phyloP scores from a whole-genome alignment of 2,329 filamentous ascomycete species.

The Cytospora leucostoma region DNA sequence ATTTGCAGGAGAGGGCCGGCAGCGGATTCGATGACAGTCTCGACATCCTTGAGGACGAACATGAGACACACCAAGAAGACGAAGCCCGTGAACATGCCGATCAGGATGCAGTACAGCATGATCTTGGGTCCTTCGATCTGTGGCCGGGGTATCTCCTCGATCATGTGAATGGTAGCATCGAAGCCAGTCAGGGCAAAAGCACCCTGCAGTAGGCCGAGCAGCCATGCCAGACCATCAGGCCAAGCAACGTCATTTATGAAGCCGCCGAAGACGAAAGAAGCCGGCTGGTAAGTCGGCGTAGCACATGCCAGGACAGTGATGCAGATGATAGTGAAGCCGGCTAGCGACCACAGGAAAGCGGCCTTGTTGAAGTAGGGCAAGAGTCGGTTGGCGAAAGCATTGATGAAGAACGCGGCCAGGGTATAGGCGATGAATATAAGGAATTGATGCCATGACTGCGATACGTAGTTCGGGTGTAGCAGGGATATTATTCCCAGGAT shows the following conservation, averaged over 20 bases:
- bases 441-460: constrained; percentile 70
- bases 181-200: constrained; percentile 54
- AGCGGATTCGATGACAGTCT: constrained; percentile 46
- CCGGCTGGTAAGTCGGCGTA: constrained; percentile 65
- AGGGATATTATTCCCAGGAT: constrained; percentile 66
- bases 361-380: constrained; percentile 68
- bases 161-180: constrained; percentile 57
- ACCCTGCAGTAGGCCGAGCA: constrained; percentile 55
- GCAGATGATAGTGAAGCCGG: constrained; percentile 68
- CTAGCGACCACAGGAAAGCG: constrained; percentile 71
- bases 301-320: constrained; percentile 69
- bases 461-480: constrained; percentile 57
- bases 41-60: constrained; percentile 62
- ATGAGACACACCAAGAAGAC: constrained; percentile 55
- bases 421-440: constrained; percentile 70
- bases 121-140: constrained; percentile 63
- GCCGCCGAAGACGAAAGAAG: constrained; percentile 63
- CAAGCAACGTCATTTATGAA: constrained; percentile 71
- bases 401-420: constrained; percentile 61
- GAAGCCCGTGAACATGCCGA: constrained; percentile 63
- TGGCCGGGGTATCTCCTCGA: constrained; percentile 58
- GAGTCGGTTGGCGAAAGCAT: constrained; percentile 62
- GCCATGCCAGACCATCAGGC: constrained; percentile 66
- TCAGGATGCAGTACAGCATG: constrained; percentile 65
- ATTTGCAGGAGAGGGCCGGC: constrained; percentile 40